A percentile compares a stretch with the other conserved stretches of the same genome.
Evolutionary conservation across 768 basidiomycete species (phyloP).

Genomic region (Serendipita vermifera): DNA sequence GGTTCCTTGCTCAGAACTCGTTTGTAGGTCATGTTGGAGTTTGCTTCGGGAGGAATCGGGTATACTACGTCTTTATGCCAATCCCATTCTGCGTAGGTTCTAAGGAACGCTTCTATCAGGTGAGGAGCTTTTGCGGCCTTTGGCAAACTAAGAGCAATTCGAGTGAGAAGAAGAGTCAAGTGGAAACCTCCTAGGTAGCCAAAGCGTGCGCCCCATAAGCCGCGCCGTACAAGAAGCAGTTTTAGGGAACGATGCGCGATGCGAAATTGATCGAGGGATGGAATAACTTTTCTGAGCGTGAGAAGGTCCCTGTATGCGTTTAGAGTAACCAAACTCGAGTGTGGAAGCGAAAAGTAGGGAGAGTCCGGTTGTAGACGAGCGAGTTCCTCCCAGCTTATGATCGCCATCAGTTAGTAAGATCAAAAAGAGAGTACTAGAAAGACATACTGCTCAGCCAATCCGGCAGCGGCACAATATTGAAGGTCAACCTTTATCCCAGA

Average conservation of each 20-base stretch:
- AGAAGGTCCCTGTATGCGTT: constrained; percentile 18
- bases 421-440: neutral
- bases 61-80: constrained; percentile 16
- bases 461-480: constrained; percentile 18
- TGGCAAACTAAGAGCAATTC: constrained; percentile 9
- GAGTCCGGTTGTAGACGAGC: constrained; percentile 11
- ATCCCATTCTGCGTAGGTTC: constrained; percentile 15
- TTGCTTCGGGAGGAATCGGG: constrained; percentile 5
- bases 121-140: constrained; percentile 10
- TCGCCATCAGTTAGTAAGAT: neutral
- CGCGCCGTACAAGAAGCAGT: constrained; percentile 13
- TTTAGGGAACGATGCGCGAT: constrained; percentile 18
- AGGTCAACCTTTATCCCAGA: constrained; percentile 18
- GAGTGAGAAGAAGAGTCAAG: constrained; percentile 16
- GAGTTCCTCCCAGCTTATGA: constrained; percentile 16
- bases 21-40: constrained; percentile 6
- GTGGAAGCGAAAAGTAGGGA: constrained; percentile 16
- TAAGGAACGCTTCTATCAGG: constrained; percentile 16
- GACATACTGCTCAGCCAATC: constrained; percentile 15
- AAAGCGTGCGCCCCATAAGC: constrained; percentile 15
- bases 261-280: constrained; percentile 12
- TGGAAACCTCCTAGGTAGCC: constrained; percentile 21
- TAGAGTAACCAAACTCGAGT: constrained; percentile 15
- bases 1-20: constrained; percentile 14
- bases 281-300: constrained; percentile 11